Conservation (phyloP, 2,329 filamentous ascomycete genomes). For the Penicillium decumbens region DNA sequence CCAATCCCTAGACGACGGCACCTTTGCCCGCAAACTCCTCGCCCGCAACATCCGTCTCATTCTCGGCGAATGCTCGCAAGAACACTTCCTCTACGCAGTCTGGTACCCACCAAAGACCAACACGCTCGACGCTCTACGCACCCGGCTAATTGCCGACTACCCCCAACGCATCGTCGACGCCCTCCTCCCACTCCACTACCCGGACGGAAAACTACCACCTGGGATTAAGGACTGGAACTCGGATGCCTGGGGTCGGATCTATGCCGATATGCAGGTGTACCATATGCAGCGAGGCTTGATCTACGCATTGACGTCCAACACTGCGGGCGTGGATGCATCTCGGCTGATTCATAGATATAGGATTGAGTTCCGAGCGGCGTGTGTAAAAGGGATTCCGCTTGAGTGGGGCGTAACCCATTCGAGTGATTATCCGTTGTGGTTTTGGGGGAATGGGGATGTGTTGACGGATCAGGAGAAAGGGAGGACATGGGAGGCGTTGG, state of each 20-base stretch:
- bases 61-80: conserved; percentile 53
- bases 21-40: conserved; percentile 45
- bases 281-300: conserved; percentile 51
- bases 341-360: conserved; percentile 50
- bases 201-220: conserved; percentile 35
- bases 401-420: conserved; percentile 54
- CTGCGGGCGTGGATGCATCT: conserved; percentile 38
- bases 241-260: conserved; percentile 52
- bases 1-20: conserved; percentile 46
- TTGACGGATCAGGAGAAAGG: conserved; percentile 45
- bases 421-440: conserved; percentile 52
- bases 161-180: conserved; percentile 42
- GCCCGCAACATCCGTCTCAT: conserved; percentile 47
- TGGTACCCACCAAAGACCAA: conserved; percentile 47
- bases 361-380: conserved; percentile 51
- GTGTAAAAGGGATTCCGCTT: conserved; percentile 40
- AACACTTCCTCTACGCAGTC: conserved; percentile 50
- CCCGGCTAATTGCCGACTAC: conserved; percentile 52
- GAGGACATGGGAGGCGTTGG: conserved; percentile 31
- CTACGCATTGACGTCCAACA: conserved; percentile 37
- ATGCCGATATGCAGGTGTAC: conserved; percentile 56
- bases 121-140: conserved; percentile 40
- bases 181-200: conserved; percentile 46
- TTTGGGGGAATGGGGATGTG: conserved; percentile 48
- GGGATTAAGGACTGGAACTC: conserved; percentile 43